Evolutionary conservation across 2,329 filamentous ascomycete species (phyloP).

Genomic region (Xylariaceae sp.): DNA sequence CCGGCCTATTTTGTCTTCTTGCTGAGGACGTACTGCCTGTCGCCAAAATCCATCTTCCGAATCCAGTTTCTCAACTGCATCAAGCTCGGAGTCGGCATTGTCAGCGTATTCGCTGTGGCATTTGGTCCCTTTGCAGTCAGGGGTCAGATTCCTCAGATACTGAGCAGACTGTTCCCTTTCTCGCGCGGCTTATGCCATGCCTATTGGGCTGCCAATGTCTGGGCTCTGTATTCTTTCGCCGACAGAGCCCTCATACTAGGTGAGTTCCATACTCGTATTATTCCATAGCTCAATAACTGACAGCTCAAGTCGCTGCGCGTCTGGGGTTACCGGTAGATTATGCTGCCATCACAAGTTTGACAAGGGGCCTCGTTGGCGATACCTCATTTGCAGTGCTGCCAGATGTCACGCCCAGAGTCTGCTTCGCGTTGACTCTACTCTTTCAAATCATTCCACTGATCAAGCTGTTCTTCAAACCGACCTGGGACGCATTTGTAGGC

Average conservation of each 20-base stretch:
- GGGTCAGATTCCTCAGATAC: constrained; percentile 79
- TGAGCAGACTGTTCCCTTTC: constrained; percentile 88
- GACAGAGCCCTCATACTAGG: constrained; percentile 80
- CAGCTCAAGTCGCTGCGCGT: constrained; percentile 68
- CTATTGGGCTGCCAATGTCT: constrained; percentile 97
- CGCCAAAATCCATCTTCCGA: constrained; percentile 69
- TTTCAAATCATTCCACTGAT: constrained; percentile 78
- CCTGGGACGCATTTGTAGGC: constrained; percentile 86
- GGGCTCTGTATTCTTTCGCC: constrained; percentile 92
- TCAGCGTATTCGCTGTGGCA: constrained; percentile 69
- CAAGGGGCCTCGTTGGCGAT: constrained; percentile 87
- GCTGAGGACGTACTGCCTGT: constrained; percentile 84
- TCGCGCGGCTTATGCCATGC: constrained; percentile 91
- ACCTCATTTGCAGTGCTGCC: constrained; percentile 92
- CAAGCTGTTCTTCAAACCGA: constrained; percentile 77
- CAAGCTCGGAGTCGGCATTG: constrained; percentile 75
- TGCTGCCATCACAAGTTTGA: constrained; percentile 82
- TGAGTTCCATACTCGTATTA: constrained; percentile 42
- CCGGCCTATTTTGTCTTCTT: constrained; percentile 95
- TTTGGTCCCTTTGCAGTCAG: constrained; percentile 85
- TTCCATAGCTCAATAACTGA: constrained; percentile 31
- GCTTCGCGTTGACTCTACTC: constrained; percentile 77
- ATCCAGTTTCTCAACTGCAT: constrained; percentile 76
- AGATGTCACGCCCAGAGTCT: constrained; percentile 74
- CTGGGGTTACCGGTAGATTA: constrained; percentile 71